A percentile compares a stretch with the other conserved stretches of the same genome.
Conservation (phyloP, 805 yeast genomes). For the Zygoascus ofunaensis region DNA sequence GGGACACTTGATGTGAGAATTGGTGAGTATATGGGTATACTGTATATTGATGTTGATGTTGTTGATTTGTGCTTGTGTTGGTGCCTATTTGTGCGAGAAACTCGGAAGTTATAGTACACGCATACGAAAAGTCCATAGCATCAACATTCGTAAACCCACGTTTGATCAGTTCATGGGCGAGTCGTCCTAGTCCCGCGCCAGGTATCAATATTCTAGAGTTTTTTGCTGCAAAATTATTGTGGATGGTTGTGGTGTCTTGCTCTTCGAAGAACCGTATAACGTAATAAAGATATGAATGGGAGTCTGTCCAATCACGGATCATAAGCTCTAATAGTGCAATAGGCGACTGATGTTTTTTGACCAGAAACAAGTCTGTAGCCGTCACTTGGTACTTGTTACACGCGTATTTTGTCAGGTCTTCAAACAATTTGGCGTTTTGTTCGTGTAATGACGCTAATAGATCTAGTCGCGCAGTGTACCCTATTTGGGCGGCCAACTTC, state of each 20-base stretch:
- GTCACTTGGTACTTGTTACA: constrained; percentile 32
- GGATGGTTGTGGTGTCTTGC: constrained; percentile 42
- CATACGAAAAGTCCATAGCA: constrained; percentile 65
- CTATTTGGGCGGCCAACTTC: constrained; percentile 40
- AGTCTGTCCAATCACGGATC: constrained; percentile 64
- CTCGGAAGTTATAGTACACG: constrained; percentile 54
- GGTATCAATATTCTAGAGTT: constrained; percentile 53
- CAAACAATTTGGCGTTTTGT: constrained; percentile 41
- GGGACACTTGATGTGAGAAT: constrained; percentile 53
- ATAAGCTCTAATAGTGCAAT: constrained; percentile 55
- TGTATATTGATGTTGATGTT: too few relatives aligned
- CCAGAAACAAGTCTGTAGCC: constrained; percentile 30
- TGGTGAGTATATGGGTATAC: constrained; percentile 43
- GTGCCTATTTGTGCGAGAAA: constrained; percentile 16
- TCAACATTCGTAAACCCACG: constrained; percentile 39
- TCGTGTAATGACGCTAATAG: constrained; percentile 39
- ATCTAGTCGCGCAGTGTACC: constrained; percentile 46
- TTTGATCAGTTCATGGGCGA: constrained; percentile 52
- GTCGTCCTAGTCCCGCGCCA: constrained; percentile 79
- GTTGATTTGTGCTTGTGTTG: too few relatives aligned
- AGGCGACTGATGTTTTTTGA: constrained; percentile 5
- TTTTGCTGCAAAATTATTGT: constrained; percentile 33
- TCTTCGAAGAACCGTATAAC: constrained; percentile 45
- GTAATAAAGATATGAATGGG: constrained; percentile 25
- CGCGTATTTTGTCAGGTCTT: constrained; percentile 36